Evolutionary conservation across 225 moss, liverwort and hornwort genomes (phyloP).

Genomic region (Climacium dendroides): DNA sequence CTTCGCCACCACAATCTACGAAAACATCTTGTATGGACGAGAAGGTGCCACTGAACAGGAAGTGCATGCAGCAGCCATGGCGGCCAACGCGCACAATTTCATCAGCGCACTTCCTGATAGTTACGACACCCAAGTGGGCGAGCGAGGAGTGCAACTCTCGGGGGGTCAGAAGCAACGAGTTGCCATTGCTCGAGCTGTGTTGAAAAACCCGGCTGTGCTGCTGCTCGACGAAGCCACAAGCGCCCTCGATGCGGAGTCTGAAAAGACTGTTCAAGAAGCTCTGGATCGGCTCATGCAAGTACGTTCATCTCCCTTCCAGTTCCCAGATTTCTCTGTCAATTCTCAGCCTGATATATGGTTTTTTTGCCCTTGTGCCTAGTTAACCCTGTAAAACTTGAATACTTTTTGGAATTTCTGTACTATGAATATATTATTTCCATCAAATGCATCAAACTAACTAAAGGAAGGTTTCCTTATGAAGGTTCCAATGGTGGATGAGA

Average conservation of each 20-base stretch:
- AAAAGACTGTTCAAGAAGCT: constrained; percentile 27
- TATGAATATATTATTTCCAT: background rate
- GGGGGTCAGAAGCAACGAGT: constrained; percentile 43
- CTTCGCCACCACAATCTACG: constrained; percentile 25
- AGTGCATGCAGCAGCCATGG: constrained; percentile 21
- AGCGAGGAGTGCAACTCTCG: constrained; percentile 30
- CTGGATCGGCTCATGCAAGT: constrained; percentile 25
- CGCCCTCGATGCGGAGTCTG: constrained; percentile 23
- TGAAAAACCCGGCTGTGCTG: constrained; percentile 21
- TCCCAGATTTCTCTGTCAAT: background rate
- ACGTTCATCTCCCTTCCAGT: background rate
- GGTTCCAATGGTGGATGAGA: background rate
- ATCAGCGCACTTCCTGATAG: constrained; percentile 15
- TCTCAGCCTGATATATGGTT: background rate
- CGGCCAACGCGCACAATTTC: constrained; percentile 24
- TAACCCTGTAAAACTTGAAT: background rate
- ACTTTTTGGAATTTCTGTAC: background rate
- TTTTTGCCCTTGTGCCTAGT: no score
- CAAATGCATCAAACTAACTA: background rate
- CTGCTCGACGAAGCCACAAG: constrained; percentile 36
- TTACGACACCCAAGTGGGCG: constrained; percentile 24
- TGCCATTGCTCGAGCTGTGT: constrained; percentile 31
- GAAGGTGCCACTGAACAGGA: constrained; percentile 24
- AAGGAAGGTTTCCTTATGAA: background rate
- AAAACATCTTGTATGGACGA: constrained; percentile 27